Base-by-base conservation (phyloP, 768 basidiomycete genomes). In the Filobasidium floriforme region DNA sequence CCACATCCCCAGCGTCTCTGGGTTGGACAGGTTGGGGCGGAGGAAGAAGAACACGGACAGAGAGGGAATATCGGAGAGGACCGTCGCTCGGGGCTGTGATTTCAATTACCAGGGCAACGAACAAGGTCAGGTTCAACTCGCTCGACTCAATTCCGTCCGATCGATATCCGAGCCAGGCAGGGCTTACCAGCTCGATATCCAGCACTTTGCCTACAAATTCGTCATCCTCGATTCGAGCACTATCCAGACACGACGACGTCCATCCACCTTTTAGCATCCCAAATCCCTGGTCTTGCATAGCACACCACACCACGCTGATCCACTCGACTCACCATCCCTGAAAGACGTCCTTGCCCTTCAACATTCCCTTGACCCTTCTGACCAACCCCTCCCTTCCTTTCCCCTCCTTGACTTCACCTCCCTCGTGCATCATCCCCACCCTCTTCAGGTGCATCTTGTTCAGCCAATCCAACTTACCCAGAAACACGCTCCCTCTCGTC, bases 391-490 rank as follows among this genome's bases (percentile, higher is more conserved):
- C 87, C 80, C 0, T 28, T 54, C 51, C 54, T 19, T 32, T 26
- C 40, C 51, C 54, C 61, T 63, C 46, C 44, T 51, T 51, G 0
- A 61, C 51, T 7, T 41, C 62, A 40, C 37, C 62, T 52, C 28
- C 37, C 29, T 84, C 86, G 15, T 82, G 78, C 1, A 83, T 79
- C 7, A 80, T 80, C 18, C 83, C 83, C 63, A 80, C 81, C 19
- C 80, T 80, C 79, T 85, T 82, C 18, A 99, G 78, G 72, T 94
- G 89, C 55, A 88, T 86, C 73, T 91, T 92, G 76, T 98, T 97
- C 62, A 98, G 80, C 74, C 87, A 90, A 71, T 87, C 86, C 18
- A 99, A 83, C 73, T 96, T 96, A 11, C 79, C 78, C 0, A 84
- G 83, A 68, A 92, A 90, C 15, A 98, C 83, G 18, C 86, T 84